Base-by-base conservation (phyloP, 345 rosid species). In the Mallotus nudiflorus region DNA sequence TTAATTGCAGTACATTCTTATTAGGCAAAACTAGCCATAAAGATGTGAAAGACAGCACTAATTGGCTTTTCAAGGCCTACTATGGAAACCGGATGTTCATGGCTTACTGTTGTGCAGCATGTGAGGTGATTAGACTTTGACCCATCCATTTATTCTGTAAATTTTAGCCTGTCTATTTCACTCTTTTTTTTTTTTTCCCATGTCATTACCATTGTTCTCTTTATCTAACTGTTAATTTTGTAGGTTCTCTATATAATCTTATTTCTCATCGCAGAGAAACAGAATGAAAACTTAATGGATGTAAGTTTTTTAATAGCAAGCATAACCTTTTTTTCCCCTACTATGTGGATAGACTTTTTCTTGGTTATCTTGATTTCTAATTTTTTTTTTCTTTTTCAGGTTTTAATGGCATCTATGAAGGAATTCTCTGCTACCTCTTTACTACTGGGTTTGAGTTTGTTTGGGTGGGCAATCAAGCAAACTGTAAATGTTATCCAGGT, bases 1-100 rank as follows among this genome's bases (percentile, higher is more conserved):
- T 29, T 60, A 53, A 69, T 80, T 81, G 76, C 97, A 91, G 97
- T 75, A 91, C 98, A 40, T 94, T 90, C 85, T 86, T 94, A 79
- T 50, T 74, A 52, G 97, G 99, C 73, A 94, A 92, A 81, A 76
- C 83, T 61, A 94, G 93, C 80, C 98, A 94, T 68, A 94, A 90
- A 82, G 98, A 94, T 78, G 97, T 94, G 53, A 90, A 86, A 78
- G 96, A 94, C 80, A 94, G 97, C 83, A 85, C 87, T 16, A 94
- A 73, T 76, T 91, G 97, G 98, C 92, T 94, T 76, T 91, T 91
- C 79, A 91, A 50, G 80, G 87, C 87, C 53, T 94, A 94, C 87
- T 94, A 91, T 77, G 98, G 98, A 44, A 90, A 91, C 77, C 79
- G 98, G 24, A 83, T 87, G 87, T 92, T 94, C 80, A 91, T 94